phyloP scores from a whole-genome alignment of 139 green algal genomes.

The Micractinium conductrix region DNA sequence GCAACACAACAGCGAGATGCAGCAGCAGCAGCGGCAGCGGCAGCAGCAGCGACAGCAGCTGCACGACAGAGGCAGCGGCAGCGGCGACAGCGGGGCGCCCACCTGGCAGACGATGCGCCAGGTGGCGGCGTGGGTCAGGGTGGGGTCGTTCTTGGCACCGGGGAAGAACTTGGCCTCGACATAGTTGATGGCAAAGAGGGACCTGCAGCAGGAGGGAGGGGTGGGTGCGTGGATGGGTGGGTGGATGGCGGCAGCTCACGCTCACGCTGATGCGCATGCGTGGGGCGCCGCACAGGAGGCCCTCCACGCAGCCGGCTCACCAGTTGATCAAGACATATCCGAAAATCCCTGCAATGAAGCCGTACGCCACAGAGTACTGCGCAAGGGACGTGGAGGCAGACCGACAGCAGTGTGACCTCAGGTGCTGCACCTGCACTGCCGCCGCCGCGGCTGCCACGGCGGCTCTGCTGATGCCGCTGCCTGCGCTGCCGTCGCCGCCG shows the following conservation, averaged over 20 bases:
- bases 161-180: not conserved
- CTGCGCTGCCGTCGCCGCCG: too few relatives aligned
- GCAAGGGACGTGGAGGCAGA: not conserved
- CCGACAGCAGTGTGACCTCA: too few relatives aligned
- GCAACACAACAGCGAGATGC: not conserved
- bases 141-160: not conserved
- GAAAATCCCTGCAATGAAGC: slow-evolving; percentile 25
- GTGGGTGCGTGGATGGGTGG: too few relatives aligned
- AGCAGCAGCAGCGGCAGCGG: too few relatives aligned
- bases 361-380: not conserved
- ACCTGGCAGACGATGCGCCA: slow-evolving; percentile 17
- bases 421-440: not conserved
- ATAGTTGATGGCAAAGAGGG: slow-evolving; percentile 35
- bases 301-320: too few relatives aligned
- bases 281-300: too few relatives aligned
- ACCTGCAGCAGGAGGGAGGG: too few relatives aligned
- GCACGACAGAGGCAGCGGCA: too few relatives aligned
- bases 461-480: too few relatives aligned
- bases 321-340: slow-evolving; percentile 39
- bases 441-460: not conserved
- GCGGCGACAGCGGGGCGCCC: not conserved
- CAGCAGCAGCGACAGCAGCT: not conserved
- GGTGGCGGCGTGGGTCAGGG: slow-evolving; percentile 10
- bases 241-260: too few relatives aligned
- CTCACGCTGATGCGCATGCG: too few relatives aligned